These are phyloP conservation scores for Lentinula sp. DNA, from an alignment of 768 basidiomycete species.

Conservation along the genomic window DNA sequence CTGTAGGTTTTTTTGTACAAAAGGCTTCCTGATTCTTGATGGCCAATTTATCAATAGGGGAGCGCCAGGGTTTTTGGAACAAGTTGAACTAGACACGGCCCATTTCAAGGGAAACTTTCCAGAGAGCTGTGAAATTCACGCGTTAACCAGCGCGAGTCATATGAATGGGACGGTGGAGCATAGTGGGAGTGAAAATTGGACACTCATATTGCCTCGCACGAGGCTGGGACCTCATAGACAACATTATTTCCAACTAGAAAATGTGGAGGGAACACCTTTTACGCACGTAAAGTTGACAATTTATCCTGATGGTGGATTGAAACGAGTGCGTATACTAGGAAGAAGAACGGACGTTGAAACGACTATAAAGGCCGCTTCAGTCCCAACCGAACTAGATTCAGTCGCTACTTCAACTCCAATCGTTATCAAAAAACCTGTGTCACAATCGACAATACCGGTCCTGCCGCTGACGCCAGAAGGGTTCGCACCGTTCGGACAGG, in stretches of 20 bases:
- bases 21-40: slow-evolving; percentile 2
- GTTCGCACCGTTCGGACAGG: slow-evolving; percentile 85
- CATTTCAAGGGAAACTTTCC: slow-evolving; percentile 98
- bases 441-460: slow-evolving; percentile 28
- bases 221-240: slow-evolving; percentile 86
- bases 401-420: neutral
- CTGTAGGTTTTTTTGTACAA: slow-evolving; percentile 48
- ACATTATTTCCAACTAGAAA: slow-evolving; percentile 83
- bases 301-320: slow-evolving; percentile 92
- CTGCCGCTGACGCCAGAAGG: slow-evolving; percentile 77
- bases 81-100: slow-evolving; percentile 86
- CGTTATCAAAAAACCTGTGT: slow-evolving; percentile 1
- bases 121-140: slow-evolving; percentile 78
- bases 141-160: slow-evolving; percentile 30
- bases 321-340: slow-evolving; percentile 83
- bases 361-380: neutral
- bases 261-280: slow-evolving; percentile 49
- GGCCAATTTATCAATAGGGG: slow-evolving; percentile 42
- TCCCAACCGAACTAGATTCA: neutral
- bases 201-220: slow-evolving; percentile 62
- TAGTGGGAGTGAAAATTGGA: slow-evolving; percentile 55
- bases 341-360: slow-evolving; percentile 31
- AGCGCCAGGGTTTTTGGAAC: slow-evolving; percentile 63
- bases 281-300: slow-evolving; percentile 88
- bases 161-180: slow-evolving; percentile 31